Evolutionary conservation across 2,329 filamentous ascomycete species (phyloP).

Genomic region (Aspergillus sp.): DNA sequence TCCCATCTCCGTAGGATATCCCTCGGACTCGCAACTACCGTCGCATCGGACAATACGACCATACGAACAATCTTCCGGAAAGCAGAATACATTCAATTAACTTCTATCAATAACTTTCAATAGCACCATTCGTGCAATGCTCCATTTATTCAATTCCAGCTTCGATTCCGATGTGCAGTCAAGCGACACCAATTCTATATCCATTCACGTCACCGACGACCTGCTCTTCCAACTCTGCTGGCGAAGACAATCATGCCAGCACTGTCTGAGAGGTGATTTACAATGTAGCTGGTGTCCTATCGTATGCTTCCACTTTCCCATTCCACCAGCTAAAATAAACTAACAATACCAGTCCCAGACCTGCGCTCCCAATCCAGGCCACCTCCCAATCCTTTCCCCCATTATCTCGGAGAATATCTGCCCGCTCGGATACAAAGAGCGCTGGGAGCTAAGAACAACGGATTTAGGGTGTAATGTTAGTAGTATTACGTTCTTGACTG

Average conservation of each 20-base stretch:
- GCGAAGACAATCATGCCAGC: conserved; percentile 29
- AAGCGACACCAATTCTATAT: background rate
- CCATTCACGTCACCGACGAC: conserved; percentile 10
- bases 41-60: too few relatives aligned
- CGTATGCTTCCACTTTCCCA: conserved; percentile 17
- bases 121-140: too few relatives aligned
- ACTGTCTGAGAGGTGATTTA: conserved; percentile 25
- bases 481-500: conserved; percentile 33
- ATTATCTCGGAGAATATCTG: conserved; percentile 30
- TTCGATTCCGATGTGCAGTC: too few relatives aligned
- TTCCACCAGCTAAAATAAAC: background rate
- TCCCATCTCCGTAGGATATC: too few relatives aligned
- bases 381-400: conserved; percentile 33
- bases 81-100: too few relatives aligned
- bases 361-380: conserved; percentile 33
- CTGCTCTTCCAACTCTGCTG: conserved; percentile 29
- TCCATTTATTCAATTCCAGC: too few relatives aligned
- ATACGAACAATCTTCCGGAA: too few relatives aligned
- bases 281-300: conserved; percentile 35
- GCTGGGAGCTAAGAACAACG: conserved; percentile 36
- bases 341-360: conserved; percentile 25
- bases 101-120: too few relatives aligned
- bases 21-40: too few relatives aligned
- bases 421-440: conserved; percentile 32
- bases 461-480: conserved; percentile 37